A percentile compares a stretch with the other conserved stretches of the same genome.
Evolutionary conservation across 140 eudicot genomes (phyloP).

Genomic region (Bidens hawaiensis): DNA sequence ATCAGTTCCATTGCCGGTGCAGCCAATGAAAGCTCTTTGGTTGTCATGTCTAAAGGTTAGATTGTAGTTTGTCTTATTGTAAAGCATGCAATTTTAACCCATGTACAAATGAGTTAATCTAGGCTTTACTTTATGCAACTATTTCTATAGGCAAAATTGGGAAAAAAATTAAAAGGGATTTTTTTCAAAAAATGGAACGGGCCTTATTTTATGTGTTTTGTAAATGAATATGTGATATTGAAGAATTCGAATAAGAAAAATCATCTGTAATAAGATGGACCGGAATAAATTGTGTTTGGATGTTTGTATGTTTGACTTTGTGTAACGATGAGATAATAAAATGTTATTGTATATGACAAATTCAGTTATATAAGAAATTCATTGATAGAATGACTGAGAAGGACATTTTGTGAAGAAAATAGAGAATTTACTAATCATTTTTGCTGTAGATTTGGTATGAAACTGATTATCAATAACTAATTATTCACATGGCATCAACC

Average conservation of each 20-base stretch:
- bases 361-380: not conserved
- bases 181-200: not conserved
- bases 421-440: not conserved
- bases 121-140: not conserved
- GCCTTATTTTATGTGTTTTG: not conserved
- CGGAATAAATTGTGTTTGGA: not conserved
- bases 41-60: slow-evolving; percentile 86
- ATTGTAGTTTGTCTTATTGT: not conserved
- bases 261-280: not conserved
- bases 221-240: not conserved
- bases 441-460: not conserved
- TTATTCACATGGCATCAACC: not conserved
- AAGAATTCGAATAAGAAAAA: not conserved
- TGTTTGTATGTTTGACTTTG: not conserved
- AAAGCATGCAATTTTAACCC: not conserved
- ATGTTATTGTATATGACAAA: not conserved
- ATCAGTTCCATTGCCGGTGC: slow-evolving; percentile 79
- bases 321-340: not conserved
- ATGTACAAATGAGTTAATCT: not conserved
- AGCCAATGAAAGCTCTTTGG: slow-evolving; percentile 67
- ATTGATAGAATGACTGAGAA: not conserved
- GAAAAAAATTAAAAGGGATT: not conserved
- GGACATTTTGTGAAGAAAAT: not conserved
- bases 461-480: not conserved
- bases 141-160: not conserved